phyloP scores from a whole-genome alignment of 1,284 basidiomycete genomes.

The Gastroboletus turbinatus region DNA sequence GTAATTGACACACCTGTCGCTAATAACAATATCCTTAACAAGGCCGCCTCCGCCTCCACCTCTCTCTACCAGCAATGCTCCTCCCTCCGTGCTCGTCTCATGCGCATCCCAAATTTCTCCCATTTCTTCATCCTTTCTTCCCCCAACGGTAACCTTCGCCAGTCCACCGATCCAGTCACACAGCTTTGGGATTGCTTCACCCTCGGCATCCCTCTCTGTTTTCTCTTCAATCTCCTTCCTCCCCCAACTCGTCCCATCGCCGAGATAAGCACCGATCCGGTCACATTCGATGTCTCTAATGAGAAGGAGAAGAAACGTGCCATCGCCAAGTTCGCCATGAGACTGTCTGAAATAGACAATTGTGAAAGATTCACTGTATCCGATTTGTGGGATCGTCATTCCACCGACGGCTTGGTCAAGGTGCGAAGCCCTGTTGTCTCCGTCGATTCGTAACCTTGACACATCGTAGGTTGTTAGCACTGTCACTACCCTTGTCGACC shows the following conservation, averaged over 20 bases:
- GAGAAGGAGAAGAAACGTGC: constrained; percentile 79
- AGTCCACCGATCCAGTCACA: constrained; percentile 84
- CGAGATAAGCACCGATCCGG: constrained; percentile 64
- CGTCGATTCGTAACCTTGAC: not conserved
- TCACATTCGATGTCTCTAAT: constrained; percentile 64
- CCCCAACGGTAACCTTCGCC: constrained; percentile 55
- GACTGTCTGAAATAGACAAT: constrained; percentile 61
- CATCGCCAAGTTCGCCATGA: constrained; percentile 78
- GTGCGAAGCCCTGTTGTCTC: constrained; percentile 44
- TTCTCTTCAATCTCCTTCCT: constrained; percentile 91
- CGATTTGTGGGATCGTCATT: constrained; percentile 86
- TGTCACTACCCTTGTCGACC: constrained; percentile 85
- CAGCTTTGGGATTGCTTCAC: constrained; percentile 95
- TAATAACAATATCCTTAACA: constrained; percentile 83
- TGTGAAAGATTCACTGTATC: constrained; percentile 83
- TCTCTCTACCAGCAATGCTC: constrained; percentile 90
- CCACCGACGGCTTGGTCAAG: constrained; percentile 94
- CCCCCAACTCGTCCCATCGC: constrained; percentile 61
- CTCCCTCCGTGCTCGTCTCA: constrained; percentile 66
- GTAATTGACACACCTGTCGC: constrained; percentile 72
- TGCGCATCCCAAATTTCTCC: constrained; percentile 71
- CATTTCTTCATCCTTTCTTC: constrained; percentile 66
- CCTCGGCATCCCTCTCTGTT: constrained; percentile 91
- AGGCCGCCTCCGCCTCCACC: constrained; percentile 75
- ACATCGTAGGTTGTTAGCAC: constrained; percentile 78